Base-by-base conservation (phyloP, 1,284 basidiomycete species). In the Apiotrichum porosum region DNA sequence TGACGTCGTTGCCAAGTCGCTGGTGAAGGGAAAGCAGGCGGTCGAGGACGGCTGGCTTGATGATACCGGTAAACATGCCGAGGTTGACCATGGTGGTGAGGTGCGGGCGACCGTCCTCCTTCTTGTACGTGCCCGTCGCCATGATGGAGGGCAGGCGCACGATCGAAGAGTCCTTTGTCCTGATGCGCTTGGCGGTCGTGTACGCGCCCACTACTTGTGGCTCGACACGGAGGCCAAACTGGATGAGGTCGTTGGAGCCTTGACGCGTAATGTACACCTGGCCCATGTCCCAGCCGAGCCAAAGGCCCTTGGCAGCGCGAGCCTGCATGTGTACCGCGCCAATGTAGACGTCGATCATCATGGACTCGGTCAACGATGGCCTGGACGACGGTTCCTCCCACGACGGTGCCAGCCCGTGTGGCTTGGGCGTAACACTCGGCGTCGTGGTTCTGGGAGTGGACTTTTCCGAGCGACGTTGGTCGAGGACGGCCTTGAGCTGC, bases 11-110 rank as follows among this genome's bases (percentile, higher is more conserved):
- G 1, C 57, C 65, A 1, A 73, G 49, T 13, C 60, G 56, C 42
- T 69, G 65, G 44, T 71, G 67, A 9, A 72, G 51, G 1, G 64
- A 65, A 12, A 74, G 49, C 5, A 72, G 56, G 18, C 68, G 57
- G 44, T 74, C 71, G 2, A 74, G 59, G 0, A 69, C 57, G 4
- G 62, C 63, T 0, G 72, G 72, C 40, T 71, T 69, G 48, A 73
- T 52, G 2, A 68, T 57, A 13, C 71, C 70, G 2, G 61, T 63
- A 36, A 74, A 72, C 35, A 66, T 62, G 9, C 71, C 71, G 1
- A 74, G 41, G 17, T 61, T 54, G 35, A 72, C 37, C 12, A 58
- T 52, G 9, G 62, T 63, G 8, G 52, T 51, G 3, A 72, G 30
- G 21, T 53, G 32, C 8, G 45, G 26, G 14, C 43, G 42, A 14